Evolutionary conservation across 169 alveolate species (phyloP).

Genomic region (Cryptosporidium baileyi): DNA sequence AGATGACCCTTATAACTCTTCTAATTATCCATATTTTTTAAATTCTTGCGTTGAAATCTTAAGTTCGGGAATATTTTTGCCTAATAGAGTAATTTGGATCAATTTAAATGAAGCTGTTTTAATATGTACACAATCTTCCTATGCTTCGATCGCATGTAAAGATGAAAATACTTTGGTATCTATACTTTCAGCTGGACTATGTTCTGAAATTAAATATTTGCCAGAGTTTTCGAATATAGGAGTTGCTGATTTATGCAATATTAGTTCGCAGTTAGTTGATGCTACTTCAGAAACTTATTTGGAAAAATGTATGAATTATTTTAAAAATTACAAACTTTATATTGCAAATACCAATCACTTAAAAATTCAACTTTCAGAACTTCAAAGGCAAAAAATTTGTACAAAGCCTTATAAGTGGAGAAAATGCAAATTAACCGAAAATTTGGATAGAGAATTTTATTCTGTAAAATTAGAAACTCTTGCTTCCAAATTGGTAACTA

Average conservation of each 20-base stretch:
- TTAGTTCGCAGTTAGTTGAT: background rate
- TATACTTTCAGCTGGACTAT: conserved; percentile 31
- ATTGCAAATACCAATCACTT: background rate
- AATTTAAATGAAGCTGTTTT: conserved; percentile 16
- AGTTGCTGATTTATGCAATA: conserved; percentile 27
- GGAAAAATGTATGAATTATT: conserved; percentile 10
- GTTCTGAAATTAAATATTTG: conserved; percentile 23
- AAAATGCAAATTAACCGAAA: background rate
- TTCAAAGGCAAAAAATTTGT: conserved; percentile 51
- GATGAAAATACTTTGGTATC: conserved; percentile 12
- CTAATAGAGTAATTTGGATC: background rate
- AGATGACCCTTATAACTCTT: background rate
- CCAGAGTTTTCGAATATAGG: conserved; percentile 3
- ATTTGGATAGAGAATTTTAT: background rate
- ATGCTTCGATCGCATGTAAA: conserved; percentile 31
- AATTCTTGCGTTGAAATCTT: conserved; percentile 44
- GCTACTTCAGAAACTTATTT: background rate
- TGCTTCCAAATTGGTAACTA: conserved; percentile 6
- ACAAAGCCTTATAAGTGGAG: conserved; percentile 51
- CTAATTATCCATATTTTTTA: conserved; percentile 52
- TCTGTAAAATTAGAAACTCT: conserved; percentile 25
- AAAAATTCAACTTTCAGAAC: background rate
- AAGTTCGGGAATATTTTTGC: background rate
- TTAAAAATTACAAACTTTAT: background rate
- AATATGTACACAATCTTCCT: conserved; percentile 38